A percentile compares a stretch with the other conserved stretches of the same genome.
These are phyloP conservation scores for Diaporthe citri DNA, from an alignment of 2,329 filamentous ascomycete genomes.

Conservation along the genomic window DNA sequence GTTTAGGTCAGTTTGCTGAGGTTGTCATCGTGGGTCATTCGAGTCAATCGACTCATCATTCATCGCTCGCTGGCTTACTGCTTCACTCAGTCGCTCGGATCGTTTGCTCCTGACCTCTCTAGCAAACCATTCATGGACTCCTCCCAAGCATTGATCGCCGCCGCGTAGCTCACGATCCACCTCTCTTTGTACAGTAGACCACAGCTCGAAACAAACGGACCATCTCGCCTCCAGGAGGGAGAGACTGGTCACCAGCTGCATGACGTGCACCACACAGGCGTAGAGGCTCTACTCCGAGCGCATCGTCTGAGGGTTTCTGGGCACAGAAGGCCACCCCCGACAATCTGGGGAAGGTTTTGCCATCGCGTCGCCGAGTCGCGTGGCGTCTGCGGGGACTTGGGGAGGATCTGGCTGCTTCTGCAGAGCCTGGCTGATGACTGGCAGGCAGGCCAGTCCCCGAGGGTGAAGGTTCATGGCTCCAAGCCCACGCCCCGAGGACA, in stretches of 20 bases:
- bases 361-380: slow-evolving; percentile 29
- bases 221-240: background rate
- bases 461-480: background rate
- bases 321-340: background rate
- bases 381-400: slow-evolving; percentile 26
- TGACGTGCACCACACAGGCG: background rate
- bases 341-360: slow-evolving; percentile 17
- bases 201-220: slow-evolving; percentile 8
- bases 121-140: background rate
- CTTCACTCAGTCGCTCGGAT: background rate
- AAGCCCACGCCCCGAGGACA: slow-evolving; percentile 26
- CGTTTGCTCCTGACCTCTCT: background rate
- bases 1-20: background rate
- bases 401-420: slow-evolving; percentile 15
- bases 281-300: slow-evolving; percentile 20
- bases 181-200: background rate
- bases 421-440: background rate
- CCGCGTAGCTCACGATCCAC: background rate
- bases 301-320: background rate
- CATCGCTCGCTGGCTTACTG: background rate
- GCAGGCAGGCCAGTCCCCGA: slow-evolving; percentile 20
- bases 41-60: background rate
- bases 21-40: background rate
- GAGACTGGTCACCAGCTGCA: background rate
- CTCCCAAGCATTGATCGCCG: slow-evolving; percentile 19